phyloP scores from a whole-genome alignment of 1,284 basidiomycete species.

The Inonotus obliquus region DNA sequence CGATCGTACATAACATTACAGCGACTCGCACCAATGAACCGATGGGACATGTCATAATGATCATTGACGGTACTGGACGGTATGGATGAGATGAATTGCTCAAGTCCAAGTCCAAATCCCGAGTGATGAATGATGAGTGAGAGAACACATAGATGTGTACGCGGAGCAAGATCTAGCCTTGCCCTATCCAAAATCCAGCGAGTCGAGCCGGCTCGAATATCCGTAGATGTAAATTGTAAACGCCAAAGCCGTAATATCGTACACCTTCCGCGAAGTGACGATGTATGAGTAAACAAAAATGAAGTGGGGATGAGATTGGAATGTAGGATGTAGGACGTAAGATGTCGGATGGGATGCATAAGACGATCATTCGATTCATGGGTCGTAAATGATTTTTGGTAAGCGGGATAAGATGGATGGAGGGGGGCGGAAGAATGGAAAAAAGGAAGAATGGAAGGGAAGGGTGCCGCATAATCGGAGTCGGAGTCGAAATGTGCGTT shows the following conservation, averaged over 20 bases:
- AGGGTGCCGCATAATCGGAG: not conserved
- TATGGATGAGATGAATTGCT: not conserved
- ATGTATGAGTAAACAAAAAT: not conserved
- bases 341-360: too few species aligned
- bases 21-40: not conserved
- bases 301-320: not conserved
- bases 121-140: too few species aligned
- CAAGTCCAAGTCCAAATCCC: too few species aligned
- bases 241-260: not conserved
- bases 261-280: not conserved
- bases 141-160: not conserved
- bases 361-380: too few species aligned
- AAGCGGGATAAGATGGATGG: not conserved
- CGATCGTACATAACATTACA: not conserved
- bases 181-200: not conserved
- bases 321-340: too few species aligned
- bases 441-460: too few species aligned
- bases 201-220: conserved; percentile 10
- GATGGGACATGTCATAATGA: not conserved
- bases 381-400: not conserved
- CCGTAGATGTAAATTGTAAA: too few species aligned
- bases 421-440: too few species aligned
- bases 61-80: not conserved
- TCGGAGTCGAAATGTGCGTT: not conserved
- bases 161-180: conserved; percentile 2